Evolutionary conservation across 2,329 filamentous ascomycete genomes (phyloP).

Genomic region (Corinectria fuckeliana): DNA sequence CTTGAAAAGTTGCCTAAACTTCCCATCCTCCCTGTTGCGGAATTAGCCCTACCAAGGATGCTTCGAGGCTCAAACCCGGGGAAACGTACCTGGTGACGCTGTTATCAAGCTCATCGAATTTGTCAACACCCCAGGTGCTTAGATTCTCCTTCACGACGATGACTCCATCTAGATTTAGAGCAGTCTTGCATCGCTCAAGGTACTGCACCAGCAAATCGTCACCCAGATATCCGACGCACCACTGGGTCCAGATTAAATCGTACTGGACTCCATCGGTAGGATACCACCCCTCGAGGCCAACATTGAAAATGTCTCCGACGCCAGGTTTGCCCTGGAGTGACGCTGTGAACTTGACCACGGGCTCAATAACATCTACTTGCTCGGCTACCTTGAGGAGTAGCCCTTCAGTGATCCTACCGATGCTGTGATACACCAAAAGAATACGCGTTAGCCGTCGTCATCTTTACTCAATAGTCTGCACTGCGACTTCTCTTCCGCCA

Average conservation of each 20-base stretch:
- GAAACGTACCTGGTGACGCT: conserved; percentile 71
- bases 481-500: neutral
- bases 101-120: conserved; percentile 78
- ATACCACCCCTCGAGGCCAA: conserved; percentile 76
- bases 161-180: conserved; percentile 37
- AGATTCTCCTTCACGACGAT: conserved; percentile 71
- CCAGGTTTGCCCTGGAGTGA: conserved; percentile 64
- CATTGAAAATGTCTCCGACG: conserved; percentile 68
- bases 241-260: conserved; percentile 88
- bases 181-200: conserved; percentile 64
- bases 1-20: conserved; percentile 73
- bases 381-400: conserved; percentile 75
- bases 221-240: conserved; percentile 85
- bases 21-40: conserved; percentile 66
- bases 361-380: conserved; percentile 83
- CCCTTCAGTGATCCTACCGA: conserved; percentile 82
- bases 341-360: conserved; percentile 79
- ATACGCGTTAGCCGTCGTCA: neutral
- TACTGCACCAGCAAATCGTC: conserved; percentile 75
- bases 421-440: conserved; percentile 69
- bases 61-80: conserved; percentile 42
- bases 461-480: neutral
- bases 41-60: neutral
- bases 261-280: conserved; percentile 60
- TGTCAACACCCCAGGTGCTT: conserved; percentile 62